Base-by-base conservation (phyloP, 208 protist species). In the Naegleria gruberi region DNA sequence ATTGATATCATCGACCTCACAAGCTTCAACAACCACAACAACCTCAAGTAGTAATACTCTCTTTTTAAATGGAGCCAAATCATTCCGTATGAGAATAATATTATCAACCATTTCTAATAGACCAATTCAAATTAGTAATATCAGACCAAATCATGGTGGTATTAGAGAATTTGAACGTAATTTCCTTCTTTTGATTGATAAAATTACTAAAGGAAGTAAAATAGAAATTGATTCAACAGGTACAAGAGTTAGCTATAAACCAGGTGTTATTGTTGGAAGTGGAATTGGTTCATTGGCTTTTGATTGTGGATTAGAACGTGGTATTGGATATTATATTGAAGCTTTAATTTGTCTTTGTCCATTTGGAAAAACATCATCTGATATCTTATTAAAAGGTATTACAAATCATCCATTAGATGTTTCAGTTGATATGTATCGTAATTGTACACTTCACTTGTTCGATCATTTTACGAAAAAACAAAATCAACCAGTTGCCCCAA, bases 251-350 rank as follows among this genome's bases (percentile, higher is more conserved):
- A 41, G 5, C 8, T 89, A 81, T 34, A 89, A 89, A 77, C 86
- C 86, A 43, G 86, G 86, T 30, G 40, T 77, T 23, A 77, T 89
- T 41, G 15, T 77, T n/a, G 51, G 51, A 30, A 44, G 77, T 41
- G 65, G 65, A 77, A 77, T 77, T 37, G 84, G 84, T 43, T 65
- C 43, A 10, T 7, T 89, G 23, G 41, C 17, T 5, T 45, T 65
- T 45, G 40, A 89, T n/a, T 89, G 86, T 37, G 34, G 26, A 26
- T 19, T 77, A 12, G 12, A 26, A 26, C 42, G 90, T 45, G 82
- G 90, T 26, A 90, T 91, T n/a, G 90, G 42, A 23, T 91, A 89
- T 88, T 91, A 40, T 44, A 40, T 91, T n/a, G 90, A 91, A 46
- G 82, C 23, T 5, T 74, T 91, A 37, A 23, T 89, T 12, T 87